Conservation (phyloP, 2,329 filamentous ascomycete genomes). For the Fusarium staphyleae region DNA sequence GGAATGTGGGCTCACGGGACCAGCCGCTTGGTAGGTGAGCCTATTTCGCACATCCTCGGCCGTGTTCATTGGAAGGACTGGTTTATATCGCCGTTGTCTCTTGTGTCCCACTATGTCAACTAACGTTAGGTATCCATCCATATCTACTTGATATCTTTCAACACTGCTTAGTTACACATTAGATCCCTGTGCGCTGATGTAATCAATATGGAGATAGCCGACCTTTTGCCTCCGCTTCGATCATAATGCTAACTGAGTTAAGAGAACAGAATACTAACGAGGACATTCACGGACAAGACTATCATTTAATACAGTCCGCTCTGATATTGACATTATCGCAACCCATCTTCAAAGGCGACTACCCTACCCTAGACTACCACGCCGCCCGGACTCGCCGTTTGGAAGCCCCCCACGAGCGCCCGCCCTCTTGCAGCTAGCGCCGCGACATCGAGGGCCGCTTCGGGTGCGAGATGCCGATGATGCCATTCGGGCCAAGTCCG, state of each 20-base stretch:
- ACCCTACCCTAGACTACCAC: slow-evolving; percentile 2
- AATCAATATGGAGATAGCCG: not conserved
- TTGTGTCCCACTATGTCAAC: not conserved
- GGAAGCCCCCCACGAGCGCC: slow-evolving; percentile 12
- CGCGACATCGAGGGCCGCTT: slow-evolving; percentile 22
- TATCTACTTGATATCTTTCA: too few species aligned
- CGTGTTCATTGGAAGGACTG: not conserved
- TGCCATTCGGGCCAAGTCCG: slow-evolving; percentile 36
- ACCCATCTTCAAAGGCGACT: not conserved
- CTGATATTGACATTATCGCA: too few species aligned
- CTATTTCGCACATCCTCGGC: not conserved
- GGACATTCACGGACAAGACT: too few species aligned
- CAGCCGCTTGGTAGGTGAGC: not conserved
- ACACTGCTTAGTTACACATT: slow-evolving; percentile 5
- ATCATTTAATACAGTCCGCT: too few species aligned
- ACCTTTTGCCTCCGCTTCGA: not conserved
- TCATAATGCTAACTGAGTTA: not conserved
- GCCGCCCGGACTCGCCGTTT: slow-evolving; percentile 4
- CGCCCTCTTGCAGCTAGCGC: slow-evolving; percentile 33
- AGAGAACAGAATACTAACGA: not conserved
- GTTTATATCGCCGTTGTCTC: not conserved
- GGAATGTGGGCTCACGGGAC: slow-evolving; percentile 2
- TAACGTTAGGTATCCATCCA: too few species aligned
- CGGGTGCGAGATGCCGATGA: slow-evolving; percentile 33
- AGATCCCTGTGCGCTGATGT: slow-evolving; percentile 4